Evolutionary conservation across 352 stramenopile species (phyloP).

Genomic region (Aphanomyces euteiches): DNA sequence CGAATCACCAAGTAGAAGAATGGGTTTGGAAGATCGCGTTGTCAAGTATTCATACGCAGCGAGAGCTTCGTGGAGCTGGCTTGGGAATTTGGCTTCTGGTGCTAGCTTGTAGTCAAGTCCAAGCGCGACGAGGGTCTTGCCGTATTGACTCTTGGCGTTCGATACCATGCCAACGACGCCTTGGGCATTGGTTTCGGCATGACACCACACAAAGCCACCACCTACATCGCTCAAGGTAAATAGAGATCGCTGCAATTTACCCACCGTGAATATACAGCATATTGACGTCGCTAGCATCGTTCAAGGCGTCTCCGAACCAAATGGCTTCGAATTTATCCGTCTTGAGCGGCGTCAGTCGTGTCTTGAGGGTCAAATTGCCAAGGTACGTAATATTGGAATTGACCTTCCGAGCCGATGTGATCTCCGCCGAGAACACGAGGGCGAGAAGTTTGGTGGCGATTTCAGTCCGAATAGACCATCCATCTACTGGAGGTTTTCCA

Average conservation of each 20-base stretch:
- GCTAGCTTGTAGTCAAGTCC: background rate
- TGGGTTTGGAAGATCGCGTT: background rate
- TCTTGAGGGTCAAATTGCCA: background rate
- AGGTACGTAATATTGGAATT: background rate
- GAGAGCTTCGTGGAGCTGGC: conserved; percentile 11
- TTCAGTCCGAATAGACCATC: conserved; percentile 4
- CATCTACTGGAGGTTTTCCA: conserved; percentile 9
- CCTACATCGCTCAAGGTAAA: background rate
- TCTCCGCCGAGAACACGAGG: background rate
- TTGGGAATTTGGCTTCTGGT: conserved; percentile 18
- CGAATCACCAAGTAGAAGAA: conserved; percentile 23
- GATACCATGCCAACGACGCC: background rate
- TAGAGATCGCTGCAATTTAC: too few relatives aligned
- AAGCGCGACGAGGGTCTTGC: background rate
- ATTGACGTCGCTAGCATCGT: background rate
- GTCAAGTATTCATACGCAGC: conserved; percentile 21
- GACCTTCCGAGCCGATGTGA: too few relatives aligned
- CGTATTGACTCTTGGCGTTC: background rate
- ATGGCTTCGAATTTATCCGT: background rate
- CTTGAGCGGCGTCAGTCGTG: background rate
- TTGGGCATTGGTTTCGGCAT: background rate
- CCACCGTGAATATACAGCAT: background rate
- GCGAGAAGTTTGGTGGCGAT: background rate
- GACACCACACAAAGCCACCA: background rate
- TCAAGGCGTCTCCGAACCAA: background rate